Conservation (phyloP, 2,329 filamentous ascomycete genomes). For the Trichoderma sp. region DNA sequence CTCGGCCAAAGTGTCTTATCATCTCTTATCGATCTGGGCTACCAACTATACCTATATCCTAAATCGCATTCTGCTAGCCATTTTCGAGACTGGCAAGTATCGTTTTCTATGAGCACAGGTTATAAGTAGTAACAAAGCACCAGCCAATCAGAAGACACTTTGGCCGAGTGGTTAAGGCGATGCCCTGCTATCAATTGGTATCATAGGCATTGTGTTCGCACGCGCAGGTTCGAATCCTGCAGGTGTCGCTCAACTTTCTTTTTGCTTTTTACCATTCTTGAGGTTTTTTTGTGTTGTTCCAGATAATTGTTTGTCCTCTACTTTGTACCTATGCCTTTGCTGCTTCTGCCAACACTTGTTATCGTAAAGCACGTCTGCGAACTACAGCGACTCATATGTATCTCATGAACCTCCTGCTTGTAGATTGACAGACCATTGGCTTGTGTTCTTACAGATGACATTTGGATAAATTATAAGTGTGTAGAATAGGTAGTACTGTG, state of each 20-base stretch:
- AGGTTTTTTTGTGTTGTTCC: too few species aligned
- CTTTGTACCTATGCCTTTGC: not conserved
- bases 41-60: too few species aligned
- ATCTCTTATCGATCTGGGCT: too few species aligned
- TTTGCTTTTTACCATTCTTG: too few species aligned
- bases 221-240: conserved; percentile 26
- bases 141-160: too few species aligned
- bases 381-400: not conserved
- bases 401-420: not conserved
- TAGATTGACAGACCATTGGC: not conserved
- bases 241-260: conserved; percentile 21
- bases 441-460: not conserved
- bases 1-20: conserved; percentile 26
- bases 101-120: too few species aligned
- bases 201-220: conserved; percentile 25
- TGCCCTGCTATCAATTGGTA: conserved; percentile 23
- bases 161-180: conserved; percentile 26
- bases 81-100: too few species aligned
- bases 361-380: not conserved
- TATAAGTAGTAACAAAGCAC: too few species aligned
- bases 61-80: too few species aligned
- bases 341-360: too few species aligned
- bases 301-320: not conserved
- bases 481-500: not conserved
- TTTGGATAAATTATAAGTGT: not conserved